Percentiles rank a stretch among this genome's conserved stretches.
Conservation (phyloP, 345 rosid species). For the Draba incana region DNA sequence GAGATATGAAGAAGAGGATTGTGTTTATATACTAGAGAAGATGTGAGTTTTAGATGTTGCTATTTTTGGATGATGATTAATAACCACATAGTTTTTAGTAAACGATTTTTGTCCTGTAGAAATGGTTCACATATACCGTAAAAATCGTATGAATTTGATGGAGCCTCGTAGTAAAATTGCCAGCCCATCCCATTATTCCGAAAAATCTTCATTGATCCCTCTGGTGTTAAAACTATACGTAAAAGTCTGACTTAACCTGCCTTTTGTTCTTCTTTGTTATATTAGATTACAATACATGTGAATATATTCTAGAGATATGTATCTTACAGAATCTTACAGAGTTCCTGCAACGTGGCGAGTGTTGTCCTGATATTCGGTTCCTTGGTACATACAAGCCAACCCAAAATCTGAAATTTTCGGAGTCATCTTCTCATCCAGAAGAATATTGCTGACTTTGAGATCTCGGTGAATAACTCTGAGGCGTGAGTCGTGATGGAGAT, state of each 20-base stretch:
- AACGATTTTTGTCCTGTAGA: background rate
- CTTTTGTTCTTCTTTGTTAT: no score
- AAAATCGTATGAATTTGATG: no score
- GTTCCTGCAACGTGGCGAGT: conserved; percentile 35
- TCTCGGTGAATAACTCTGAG: conserved; percentile 34
- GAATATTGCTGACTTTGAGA: conserved; percentile 30
- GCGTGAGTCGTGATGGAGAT: conserved; percentile 36
- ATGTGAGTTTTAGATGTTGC: background rate
- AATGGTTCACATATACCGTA: background rate
- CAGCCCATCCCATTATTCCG: no score
- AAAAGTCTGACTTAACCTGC: no score
- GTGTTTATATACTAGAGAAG: conserved; percentile 28
- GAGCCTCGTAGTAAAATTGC: no score
- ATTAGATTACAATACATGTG: no score
- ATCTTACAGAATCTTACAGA: conserved; percentile 24
- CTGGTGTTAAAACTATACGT: no score
- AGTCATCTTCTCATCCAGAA: conserved; percentile 33
- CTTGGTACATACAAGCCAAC: conserved; percentile 37
- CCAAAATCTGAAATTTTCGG: conserved; percentile 40
- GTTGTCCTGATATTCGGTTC: conserved; percentile 18
- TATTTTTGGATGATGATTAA: conserved; percentile 11
- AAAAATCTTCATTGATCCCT: no score
- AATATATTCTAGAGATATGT: no score
- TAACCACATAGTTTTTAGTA: conserved; percentile 25
- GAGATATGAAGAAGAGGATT: background rate